Evolutionary conservation across 495 filamentous ascomycete species (phyloP).

Genomic region (Aspergillus wentii): DNA sequence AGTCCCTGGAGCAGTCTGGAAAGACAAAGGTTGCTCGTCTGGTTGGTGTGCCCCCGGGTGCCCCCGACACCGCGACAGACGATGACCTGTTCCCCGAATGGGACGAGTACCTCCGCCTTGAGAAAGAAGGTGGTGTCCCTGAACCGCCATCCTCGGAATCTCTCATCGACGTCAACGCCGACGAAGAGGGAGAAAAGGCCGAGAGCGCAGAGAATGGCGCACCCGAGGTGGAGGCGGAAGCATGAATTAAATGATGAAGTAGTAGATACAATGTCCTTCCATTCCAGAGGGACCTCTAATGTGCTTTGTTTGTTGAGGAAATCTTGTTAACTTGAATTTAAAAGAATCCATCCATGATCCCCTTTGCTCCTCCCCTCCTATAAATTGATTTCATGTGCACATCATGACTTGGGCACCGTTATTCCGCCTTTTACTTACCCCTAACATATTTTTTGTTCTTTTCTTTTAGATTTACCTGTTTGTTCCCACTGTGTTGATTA

Average conservation of each 20-base stretch:
- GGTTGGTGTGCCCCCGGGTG: conserved; percentile 71
- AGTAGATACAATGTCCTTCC: too few relatives aligned
- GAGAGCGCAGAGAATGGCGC: conserved; percentile 29
- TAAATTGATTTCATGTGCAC: too few relatives aligned
- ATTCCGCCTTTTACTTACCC: not conserved
- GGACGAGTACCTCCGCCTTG: conserved; percentile 81
- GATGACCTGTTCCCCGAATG: conserved; percentile 93
- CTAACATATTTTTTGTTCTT: not conserved
- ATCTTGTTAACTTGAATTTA: too few relatives aligned
- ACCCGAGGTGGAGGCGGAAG: conserved; percentile 22
- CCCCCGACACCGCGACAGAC: conserved; percentile 57
- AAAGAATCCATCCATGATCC: too few relatives aligned
- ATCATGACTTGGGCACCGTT: too few relatives aligned
- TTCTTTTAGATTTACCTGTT: not conserved
- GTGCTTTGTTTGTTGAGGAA: too few relatives aligned
- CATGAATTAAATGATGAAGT: not conserved
- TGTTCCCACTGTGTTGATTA: too few relatives aligned
- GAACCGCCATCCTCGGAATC: conserved; percentile 39
- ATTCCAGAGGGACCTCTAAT: too few relatives aligned
- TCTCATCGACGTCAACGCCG: conserved; percentile 44
- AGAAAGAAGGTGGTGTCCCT: conserved; percentile 57
- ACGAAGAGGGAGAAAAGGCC: conserved; percentile 25
- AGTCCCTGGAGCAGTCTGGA: conserved; percentile 67
- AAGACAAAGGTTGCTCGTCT: conserved; percentile 79
- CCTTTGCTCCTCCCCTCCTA: too few relatives aligned